These are phyloP conservation scores for Plasmodium cynomolgi DNA, from an alignment of 169 alveolate genomes.

Conservation along the genomic window DNA sequence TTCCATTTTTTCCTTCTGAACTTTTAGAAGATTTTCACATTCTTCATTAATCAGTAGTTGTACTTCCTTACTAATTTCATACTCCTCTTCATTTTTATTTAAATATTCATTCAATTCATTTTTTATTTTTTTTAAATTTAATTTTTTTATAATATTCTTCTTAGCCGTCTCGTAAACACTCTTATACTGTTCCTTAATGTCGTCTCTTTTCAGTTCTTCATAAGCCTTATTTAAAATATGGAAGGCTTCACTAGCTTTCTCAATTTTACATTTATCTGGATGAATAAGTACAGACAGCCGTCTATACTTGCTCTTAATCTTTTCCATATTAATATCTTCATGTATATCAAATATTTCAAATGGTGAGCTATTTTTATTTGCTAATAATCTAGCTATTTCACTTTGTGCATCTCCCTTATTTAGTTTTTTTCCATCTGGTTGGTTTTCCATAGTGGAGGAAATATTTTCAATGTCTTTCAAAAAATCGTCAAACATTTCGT, in stretches of 20 bases:
- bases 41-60: constrained; percentile 84
- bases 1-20: constrained; percentile 85
- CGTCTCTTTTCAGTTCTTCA: constrained; percentile 87
- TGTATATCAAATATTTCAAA: constrained; percentile 67
- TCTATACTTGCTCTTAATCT: constrained; percentile 79
- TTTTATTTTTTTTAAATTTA: constrained; percentile 79
- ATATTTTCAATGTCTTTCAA: constrained; percentile 61
- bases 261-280: constrained; percentile 93
- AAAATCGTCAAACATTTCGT: constrained; percentile 54
- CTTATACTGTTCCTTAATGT: constrained; percentile 84
- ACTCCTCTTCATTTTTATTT: constrained; percentile 62
- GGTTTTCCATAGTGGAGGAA: constrained; percentile 13
- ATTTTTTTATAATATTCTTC: constrained; percentile 81
- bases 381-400: constrained; percentile 57
- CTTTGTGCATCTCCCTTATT: constrained; percentile 56
- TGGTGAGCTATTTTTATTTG: constrained; percentile 62
- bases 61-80: constrained; percentile 77
- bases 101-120: constrained; percentile 69
- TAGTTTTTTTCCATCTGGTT: constrained; percentile 12
- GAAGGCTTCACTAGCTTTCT: constrained; percentile 92
- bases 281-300: constrained; percentile 89
- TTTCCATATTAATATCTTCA: constrained; percentile 63
- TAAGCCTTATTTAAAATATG: constrained; percentile 86
- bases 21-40: constrained; percentile 84
- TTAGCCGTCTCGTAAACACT: constrained; percentile 86